phyloP scores from a whole-genome alignment of 305 asterid species.

The Vinca major region DNA sequence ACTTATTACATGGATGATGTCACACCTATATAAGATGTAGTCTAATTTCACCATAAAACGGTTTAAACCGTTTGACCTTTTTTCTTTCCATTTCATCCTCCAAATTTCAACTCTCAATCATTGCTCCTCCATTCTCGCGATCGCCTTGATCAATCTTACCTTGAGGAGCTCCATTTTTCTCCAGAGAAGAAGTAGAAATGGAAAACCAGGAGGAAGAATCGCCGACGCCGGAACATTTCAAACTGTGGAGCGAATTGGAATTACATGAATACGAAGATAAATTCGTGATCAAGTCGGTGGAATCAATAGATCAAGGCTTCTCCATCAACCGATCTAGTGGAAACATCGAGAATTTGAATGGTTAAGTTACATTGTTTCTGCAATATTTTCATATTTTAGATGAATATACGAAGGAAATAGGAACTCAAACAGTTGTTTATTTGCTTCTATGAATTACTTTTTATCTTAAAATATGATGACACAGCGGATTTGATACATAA shows the following conservation, averaged over 20 bases:
- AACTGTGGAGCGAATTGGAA: slow-evolving; percentile 67
- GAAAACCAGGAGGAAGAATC: slow-evolving; percentile 17
- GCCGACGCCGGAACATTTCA: slow-evolving; percentile 22
- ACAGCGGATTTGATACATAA: not conserved
- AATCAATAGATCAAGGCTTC: slow-evolving; percentile 72
- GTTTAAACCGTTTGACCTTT: slow-evolving; percentile 9
- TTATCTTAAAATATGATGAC: not conserved
- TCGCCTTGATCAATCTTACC: not conserved
- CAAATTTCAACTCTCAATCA: not conserved
- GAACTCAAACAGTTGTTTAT: not conserved
- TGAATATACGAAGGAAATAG: not conserved
- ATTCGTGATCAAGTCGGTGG: slow-evolving; percentile 51
- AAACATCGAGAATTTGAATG: slow-evolving; percentile 28
- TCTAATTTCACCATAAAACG: not conserved
- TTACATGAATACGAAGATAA: slow-evolving; percentile 55
- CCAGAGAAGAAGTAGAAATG: slow-evolving; percentile 10
- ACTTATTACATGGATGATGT: no score
- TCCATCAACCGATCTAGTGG: slow-evolving; percentile 65
- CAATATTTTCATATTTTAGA: not conserved
- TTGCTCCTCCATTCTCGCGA: not conserved
- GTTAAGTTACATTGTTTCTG: slow-evolving; percentile 13
- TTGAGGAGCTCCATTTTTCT: not conserved
- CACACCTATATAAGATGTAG: no score
- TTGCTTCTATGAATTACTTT: not conserved
- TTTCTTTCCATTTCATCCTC: not conserved